A percentile compares a stretch with the other conserved stretches of the same genome.
These are phyloP conservation scores for Colletotrichum karsti DNA, from an alignment of 2,329 filamentous ascomycete species.

Conservation along the genomic window DNA sequence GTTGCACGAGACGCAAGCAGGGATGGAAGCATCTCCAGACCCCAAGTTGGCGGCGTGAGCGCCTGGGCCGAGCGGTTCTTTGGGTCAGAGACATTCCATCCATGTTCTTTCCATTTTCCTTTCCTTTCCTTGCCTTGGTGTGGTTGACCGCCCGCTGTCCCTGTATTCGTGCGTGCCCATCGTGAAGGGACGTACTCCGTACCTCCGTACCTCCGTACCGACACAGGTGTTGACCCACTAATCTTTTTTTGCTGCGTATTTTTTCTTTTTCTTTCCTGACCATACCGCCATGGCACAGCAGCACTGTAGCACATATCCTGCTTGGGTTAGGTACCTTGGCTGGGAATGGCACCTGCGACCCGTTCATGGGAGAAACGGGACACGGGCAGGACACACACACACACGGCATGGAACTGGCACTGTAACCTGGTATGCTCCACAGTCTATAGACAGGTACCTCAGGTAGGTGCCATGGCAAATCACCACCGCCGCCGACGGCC, in stretches of 20 bases:
- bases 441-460: conserved; percentile 9
- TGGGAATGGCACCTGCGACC: background rate
- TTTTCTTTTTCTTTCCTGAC: background rate
- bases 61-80: conserved; percentile 30
- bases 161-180: background rate
- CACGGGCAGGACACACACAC: background rate
- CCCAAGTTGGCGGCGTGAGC: conserved; percentile 28
- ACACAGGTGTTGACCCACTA: no score
- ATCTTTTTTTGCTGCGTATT: background rate
- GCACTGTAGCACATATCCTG: background rate
- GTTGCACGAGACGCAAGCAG: conserved; percentile 28
- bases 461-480: background rate
- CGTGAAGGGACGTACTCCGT: background rate
- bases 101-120: conserved; percentile 29
- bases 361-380: background rate
- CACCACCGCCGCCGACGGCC: background rate
- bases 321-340: background rate
- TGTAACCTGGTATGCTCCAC: conserved; percentile 18
- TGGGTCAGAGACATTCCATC: conserved; percentile 29
- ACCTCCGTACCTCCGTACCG: background rate
- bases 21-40: conserved; percentile 27
- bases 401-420: conserved; percentile 9
- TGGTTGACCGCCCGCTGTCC: conserved; percentile 26
- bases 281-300: conserved; percentile 26
- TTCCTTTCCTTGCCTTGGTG: no score